Conservation (phyloP, 176 grass and related monocot species). For the Avena atlantica region DNA sequence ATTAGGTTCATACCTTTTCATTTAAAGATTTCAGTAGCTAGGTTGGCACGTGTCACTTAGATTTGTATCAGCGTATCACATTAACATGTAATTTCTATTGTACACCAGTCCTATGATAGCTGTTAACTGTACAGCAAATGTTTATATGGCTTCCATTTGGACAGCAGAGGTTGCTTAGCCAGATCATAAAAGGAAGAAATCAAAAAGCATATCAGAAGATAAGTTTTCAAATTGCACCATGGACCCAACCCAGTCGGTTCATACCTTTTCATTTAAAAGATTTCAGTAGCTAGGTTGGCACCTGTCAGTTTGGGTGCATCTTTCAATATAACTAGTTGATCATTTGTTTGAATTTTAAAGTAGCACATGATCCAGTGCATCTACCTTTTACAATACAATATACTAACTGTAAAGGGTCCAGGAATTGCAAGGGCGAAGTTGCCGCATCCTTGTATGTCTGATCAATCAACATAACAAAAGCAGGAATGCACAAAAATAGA, state of each 20-base stretch:
- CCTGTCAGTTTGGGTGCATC: conserved; percentile 33
- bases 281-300: conserved; percentile 41
- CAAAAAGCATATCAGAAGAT: not conserved
- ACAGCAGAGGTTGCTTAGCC: conserved; percentile 12
- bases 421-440: conserved; percentile 22
- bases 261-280: conserved; percentile 31
- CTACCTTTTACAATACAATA: not conserved
- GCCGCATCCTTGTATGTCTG: not conserved
- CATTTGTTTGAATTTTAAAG: conserved; percentile 38
- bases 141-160: conserved; percentile 3
- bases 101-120: not conserved
- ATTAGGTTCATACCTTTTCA: conserved; percentile 3
- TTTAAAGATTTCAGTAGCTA: conserved; percentile 42
- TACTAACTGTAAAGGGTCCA: not conserved
- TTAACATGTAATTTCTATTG: conserved; percentile 10
- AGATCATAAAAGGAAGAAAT: not conserved
- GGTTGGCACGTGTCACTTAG: conserved; percentile 23
- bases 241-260: not conserved
- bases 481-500: conserved; percentile 30
- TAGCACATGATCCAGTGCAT: not conserved
- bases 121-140: too few relatives aligned
- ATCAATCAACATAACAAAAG: conserved; percentile 10
- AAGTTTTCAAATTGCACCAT: not conserved
- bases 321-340: conserved; percentile 32
- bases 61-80: not conserved